Percentiles rank a stretch among this genome's conserved stretches.
These are phyloP conservation scores for Bruguiera parviflora DNA, from an alignment of 345 rosid species.

Conservation along the genomic window DNA sequence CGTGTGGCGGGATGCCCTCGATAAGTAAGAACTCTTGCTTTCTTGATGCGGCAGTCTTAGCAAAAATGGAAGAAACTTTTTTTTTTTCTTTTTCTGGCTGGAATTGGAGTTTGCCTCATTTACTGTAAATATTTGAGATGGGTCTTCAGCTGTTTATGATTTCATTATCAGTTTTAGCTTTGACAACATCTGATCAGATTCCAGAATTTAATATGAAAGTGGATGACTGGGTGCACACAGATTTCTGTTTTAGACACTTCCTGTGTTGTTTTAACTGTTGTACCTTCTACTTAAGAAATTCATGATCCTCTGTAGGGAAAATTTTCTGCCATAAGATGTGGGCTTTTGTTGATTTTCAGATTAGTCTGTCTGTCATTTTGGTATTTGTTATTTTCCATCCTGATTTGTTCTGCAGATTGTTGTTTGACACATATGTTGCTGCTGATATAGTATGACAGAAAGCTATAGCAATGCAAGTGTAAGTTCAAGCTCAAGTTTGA, in stretches of 20 bases:
- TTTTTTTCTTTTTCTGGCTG: too few relatives aligned
- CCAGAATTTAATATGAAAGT: background rate
- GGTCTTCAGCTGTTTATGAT: background rate
- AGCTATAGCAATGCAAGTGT: conserved; percentile 49
- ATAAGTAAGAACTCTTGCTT: too few relatives aligned
- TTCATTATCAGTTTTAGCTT: background rate
- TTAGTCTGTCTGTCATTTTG: too few relatives aligned
- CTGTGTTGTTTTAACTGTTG: background rate
- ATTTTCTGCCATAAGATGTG: too few relatives aligned
- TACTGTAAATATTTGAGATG: background rate
- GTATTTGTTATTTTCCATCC: background rate
- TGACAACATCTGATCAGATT: too few relatives aligned
- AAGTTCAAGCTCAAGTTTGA: conserved; percentile 81
- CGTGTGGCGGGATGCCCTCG: too few relatives aligned
- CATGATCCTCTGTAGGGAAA: too few relatives aligned
- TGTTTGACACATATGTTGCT: background rate
- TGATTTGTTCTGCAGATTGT: conserved; percentile 12
- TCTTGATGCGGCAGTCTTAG: too few relatives aligned
- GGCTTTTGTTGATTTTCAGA: too few relatives aligned
- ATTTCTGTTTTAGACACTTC: background rate
- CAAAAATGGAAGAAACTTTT: too few relatives aligned
- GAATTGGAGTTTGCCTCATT: too few relatives aligned
- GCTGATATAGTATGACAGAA: conserved; percentile 44
- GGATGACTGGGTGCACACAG: background rate
- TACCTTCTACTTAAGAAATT: background rate